Base-by-base conservation (phyloP, 1,139 yeast genomes). In the Taphrina wiesneri region DNA sequence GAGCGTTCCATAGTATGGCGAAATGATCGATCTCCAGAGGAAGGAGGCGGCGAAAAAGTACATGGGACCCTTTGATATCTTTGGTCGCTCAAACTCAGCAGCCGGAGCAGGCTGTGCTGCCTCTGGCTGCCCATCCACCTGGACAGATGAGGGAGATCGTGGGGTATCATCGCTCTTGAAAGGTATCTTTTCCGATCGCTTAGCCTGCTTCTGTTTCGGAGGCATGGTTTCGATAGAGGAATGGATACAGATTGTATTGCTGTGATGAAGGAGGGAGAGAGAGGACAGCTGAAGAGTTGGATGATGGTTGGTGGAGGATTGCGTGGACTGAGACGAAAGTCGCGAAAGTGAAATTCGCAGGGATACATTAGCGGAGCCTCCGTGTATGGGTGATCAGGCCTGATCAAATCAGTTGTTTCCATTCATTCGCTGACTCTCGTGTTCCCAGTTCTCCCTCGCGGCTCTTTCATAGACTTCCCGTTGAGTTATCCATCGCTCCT, bases 401-500 rank as follows among this genome's bases (percentile, higher is more conserved):
- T n/a, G 41, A 39, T 13, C 15, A 39, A 39, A n/a, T 39, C n/a
- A 7, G 13, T n/a, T 11, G 11, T 30, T 30, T n/a, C 49, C 36
- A 13, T 17, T 25, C 36, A 28, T 28, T 13, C n/a, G 60, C 60
- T 41, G 39, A 9, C 34, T 11, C 2, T 43, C 51, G 59, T 51
- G 64, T 57, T 78, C 77, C 51, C 81, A 80, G 66, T 83, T 83
- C 65, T 81, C 81, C 53, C 77, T 80, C 72, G 86, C 92, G n/a
- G 70, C 71, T 63, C 82, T 80, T 70, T 93, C 98, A 75, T 88
- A 91, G 63, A 79, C 79, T 46, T 84, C 88, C 74, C 92, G 93
- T 70, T 86, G 82, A 67, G 90, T 97, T 13, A 95, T 84, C 99
- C 99, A 95, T 69, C 99, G 80, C 71, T 95, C 99, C 71, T 95